Evolutionary conservation across 257 asterid species (phyloP).

Genomic region (Galeopsis tetrahit): DNA sequence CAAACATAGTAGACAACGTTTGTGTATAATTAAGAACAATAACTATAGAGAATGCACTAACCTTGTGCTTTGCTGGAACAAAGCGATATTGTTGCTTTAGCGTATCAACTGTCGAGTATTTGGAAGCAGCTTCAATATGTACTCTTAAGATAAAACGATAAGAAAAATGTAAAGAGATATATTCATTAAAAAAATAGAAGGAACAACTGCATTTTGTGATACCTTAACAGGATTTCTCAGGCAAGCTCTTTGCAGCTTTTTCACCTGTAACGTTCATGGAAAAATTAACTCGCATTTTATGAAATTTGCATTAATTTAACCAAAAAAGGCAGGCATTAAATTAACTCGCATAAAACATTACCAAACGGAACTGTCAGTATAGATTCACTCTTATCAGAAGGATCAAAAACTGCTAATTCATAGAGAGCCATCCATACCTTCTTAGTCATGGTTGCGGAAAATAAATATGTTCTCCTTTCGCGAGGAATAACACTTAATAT

Average conservation of each 20-base stretch:
- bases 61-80: slow-evolving; percentile 90
- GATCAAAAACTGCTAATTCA: background rate
- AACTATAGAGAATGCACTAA: slow-evolving; percentile 28
- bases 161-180: slow-evolving; percentile 5
- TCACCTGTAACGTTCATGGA: slow-evolving; percentile 57
- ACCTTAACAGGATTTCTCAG: slow-evolving; percentile 91
- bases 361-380: background rate
- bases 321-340: background rate
- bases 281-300: background rate
- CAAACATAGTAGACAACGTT: no score
- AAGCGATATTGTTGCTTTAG: slow-evolving; percentile 80
- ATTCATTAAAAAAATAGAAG: background rate
- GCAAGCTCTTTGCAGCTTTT: slow-evolving; percentile 94
- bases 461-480: slow-evolving; percentile 82
- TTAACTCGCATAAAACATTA: background rate
- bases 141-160: slow-evolving; percentile 13
- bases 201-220: slow-evolving; percentile 16
- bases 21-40: background rate
- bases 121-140: slow-evolving; percentile 87
- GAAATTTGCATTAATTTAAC: background rate
- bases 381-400: background rate
- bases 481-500: slow-evolving; percentile 77
- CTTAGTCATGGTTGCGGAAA: slow-evolving; percentile 97
- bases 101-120: slow-evolving; percentile 93
- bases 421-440: slow-evolving; percentile 52